Conservation (phyloP, 2,329 filamentous ascomycete genomes). For the Phaeosphaeria sp. region DNA sequence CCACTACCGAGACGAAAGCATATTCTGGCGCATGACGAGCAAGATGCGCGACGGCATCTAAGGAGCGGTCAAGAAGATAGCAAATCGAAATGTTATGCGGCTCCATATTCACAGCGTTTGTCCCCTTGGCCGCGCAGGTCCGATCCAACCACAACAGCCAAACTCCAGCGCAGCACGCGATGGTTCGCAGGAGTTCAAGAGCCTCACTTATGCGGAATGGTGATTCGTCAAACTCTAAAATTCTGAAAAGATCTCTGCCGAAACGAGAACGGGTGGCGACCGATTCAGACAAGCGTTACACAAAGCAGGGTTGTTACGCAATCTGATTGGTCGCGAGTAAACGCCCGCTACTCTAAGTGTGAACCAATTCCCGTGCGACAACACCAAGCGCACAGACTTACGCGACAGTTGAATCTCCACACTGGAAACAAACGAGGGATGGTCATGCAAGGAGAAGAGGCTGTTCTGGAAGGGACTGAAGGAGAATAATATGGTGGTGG, state of each 20-base stretch:
- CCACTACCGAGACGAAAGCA: neutral
- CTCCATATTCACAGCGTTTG: neutral
- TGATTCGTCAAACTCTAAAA: constrained; percentile 3
- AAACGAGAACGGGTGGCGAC: constrained; percentile 17
- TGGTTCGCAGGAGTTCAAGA: constrained; percentile 7
- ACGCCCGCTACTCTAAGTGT: constrained; percentile 21
- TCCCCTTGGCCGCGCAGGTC: constrained; percentile 12
- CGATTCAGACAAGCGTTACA: constrained; percentile 10
- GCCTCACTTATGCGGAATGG: neutral
- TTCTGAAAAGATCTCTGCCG: constrained; percentile 9
- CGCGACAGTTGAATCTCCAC: constrained; percentile 6
- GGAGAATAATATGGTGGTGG: constrained; percentile 1
- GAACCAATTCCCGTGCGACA: constrained; percentile 28
- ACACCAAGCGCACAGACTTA: constrained; percentile 11
- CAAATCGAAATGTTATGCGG: neutral
- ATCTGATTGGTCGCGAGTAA: constrained; percentile 15
- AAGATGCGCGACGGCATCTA: neutral
- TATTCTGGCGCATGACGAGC: neutral
- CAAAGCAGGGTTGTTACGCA: neutral
- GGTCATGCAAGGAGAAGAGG: neutral
- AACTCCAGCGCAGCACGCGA: neutral
- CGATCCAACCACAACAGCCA: constrained; percentile 16
- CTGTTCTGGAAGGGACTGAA: constrained; percentile 9
- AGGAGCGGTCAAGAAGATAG: constrained; percentile 1
- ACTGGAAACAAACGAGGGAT: neutral